Conservation (phyloP, 331 rosid species). For the Rhamnella rubrinervis region DNA sequence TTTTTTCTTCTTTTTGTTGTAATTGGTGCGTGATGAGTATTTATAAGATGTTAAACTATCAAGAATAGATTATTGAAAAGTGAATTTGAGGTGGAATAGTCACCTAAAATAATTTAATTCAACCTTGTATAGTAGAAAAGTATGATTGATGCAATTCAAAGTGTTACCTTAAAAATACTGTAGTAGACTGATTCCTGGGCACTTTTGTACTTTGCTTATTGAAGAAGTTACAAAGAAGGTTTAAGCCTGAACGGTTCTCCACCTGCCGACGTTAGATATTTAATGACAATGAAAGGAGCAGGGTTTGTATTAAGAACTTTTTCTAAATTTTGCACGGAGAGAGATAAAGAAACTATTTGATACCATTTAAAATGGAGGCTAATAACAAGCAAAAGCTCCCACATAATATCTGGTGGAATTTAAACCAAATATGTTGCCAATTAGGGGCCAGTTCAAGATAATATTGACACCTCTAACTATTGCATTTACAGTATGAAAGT, state of each 20-base stretch:
- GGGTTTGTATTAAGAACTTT: neutral
- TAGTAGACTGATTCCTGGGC: constrained; percentile 67
- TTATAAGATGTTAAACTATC: neutral
- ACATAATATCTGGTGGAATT: neutral
- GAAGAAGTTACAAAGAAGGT: constrained; percentile 64
- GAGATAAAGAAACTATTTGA: neutral
- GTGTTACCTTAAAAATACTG: constrained; percentile 67
- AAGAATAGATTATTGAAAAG: neutral
- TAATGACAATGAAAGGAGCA: neutral
- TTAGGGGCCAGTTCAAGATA: neutral
- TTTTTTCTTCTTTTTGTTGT: neutral
- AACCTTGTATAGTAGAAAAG: neutral
- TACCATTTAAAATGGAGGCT: too few species aligned
- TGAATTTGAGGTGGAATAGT: neutral
- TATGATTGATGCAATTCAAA: constrained; percentile 6
- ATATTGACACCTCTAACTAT: constrained; percentile 2
- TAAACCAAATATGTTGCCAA: neutral
- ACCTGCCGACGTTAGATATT: constrained; percentile 54
- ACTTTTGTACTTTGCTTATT: constrained; percentile 56
- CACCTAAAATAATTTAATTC: too few species aligned
- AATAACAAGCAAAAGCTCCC: neutral
- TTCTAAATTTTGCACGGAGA: neutral
- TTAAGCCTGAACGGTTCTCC: constrained; percentile 69
- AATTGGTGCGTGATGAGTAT: constrained; percentile 5
- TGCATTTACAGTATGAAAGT: neutral